phyloP scores from a whole-genome alignment of 306 rosid genomes.

The Ochetophila trinervis region DNA sequence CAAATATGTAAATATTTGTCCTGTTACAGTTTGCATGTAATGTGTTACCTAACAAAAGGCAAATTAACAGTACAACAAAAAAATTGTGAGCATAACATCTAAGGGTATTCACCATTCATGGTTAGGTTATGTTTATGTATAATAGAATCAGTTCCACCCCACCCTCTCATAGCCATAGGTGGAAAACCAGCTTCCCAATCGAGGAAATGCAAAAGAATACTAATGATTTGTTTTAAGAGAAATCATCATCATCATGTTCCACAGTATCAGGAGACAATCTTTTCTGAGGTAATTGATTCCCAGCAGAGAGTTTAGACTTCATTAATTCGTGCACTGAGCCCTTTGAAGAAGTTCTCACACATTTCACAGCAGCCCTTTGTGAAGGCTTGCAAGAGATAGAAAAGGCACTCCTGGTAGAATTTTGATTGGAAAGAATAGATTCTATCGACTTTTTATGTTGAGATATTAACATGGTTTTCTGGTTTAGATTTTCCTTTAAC shows the following conservation, averaged over 20 bases:
- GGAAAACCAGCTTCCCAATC: too few relatives aligned
- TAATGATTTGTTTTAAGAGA: slow-evolving; percentile 22
- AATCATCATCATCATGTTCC: slow-evolving; percentile 33
- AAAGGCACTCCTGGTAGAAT: slow-evolving; percentile 27
- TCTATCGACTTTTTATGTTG: slow-evolving; percentile 37
- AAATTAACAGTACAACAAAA: too few relatives aligned
- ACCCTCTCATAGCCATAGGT: too few relatives aligned
- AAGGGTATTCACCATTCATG: too few relatives aligned
- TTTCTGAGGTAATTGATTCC: slow-evolving; percentile 57
- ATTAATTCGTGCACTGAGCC: slow-evolving; percentile 29
- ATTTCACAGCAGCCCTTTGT: slow-evolving; percentile 29
- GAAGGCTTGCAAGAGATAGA: slow-evolving; percentile 35
- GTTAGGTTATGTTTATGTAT: too few relatives aligned
- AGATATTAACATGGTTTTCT: slow-evolving; percentile 36
- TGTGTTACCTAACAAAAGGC: too few relatives aligned
- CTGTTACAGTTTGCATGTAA: too few relatives aligned
- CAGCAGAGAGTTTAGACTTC: slow-evolving; percentile 37
- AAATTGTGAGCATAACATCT: too few relatives aligned
- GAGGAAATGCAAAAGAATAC: too few relatives aligned
- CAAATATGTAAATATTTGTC: too few relatives aligned
- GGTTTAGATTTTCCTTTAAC: slow-evolving; percentile 33
- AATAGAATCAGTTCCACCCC: too few relatives aligned
- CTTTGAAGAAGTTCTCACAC: slow-evolving; percentile 30
- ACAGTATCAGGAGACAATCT: slow-evolving; percentile 47
- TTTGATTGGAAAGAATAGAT: slow-evolving; percentile 31